Conservation (phyloP, 805 yeast genomes). For the Saccharomycopsis fodiens region DNA sequence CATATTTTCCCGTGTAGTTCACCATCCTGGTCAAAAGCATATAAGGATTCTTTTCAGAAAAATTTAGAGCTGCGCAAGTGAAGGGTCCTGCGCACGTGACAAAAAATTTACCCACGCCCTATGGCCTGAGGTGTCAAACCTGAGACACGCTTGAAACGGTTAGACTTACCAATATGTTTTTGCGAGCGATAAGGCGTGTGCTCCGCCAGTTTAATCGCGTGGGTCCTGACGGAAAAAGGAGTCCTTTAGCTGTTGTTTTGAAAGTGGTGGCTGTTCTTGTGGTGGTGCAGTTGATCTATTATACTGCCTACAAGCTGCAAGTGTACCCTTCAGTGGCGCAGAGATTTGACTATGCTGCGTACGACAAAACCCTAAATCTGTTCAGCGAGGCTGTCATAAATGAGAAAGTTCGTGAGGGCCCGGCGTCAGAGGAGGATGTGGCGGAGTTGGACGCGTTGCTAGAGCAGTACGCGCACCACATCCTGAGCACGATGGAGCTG, state of each 20-base stretch:
- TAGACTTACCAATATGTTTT: too few species aligned
- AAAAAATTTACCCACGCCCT: too few species aligned
- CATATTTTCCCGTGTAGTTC: conserved; percentile 68
- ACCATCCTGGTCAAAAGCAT: conserved; percentile 28
- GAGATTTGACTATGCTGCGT: background rate
- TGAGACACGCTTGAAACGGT: too few species aligned
- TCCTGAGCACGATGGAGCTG: background rate
- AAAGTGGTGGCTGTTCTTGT: background rate
- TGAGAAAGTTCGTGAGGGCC: background rate
- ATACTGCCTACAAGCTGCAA: conserved; percentile 1
- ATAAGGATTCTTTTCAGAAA: background rate
- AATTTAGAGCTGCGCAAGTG: too few species aligned
- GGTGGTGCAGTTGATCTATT: background rate
- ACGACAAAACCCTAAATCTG: background rate
- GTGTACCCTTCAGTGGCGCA: background rate
- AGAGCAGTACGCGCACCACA: conserved; percentile 7
- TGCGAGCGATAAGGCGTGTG: background rate
- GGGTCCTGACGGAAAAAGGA: background rate
- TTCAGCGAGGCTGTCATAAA: background rate
- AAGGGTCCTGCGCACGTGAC: too few species aligned
- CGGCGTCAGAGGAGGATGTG: background rate
- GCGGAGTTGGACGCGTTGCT: background rate
- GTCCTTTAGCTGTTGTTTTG: background rate
- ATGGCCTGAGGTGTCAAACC: too few species aligned
- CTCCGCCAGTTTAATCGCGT: background rate